Evolutionary conservation across 2,329 filamentous ascomycete genomes (phyloP).

Genomic region (Colletotrichum ledebouriae): DNA sequence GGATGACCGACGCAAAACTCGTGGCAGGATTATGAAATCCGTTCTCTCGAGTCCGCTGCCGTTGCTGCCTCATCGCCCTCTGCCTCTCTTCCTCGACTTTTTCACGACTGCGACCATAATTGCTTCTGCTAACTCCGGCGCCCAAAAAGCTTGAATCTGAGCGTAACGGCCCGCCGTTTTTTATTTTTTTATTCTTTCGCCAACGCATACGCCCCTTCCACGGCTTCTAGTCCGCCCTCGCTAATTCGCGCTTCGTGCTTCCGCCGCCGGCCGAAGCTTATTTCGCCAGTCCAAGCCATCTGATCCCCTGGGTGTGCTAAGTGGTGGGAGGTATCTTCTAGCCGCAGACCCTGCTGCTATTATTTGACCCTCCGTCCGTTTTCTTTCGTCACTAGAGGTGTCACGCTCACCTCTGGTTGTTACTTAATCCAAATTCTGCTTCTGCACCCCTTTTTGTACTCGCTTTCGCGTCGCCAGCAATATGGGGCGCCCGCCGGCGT

Average conservation of each 20-base stretch:
- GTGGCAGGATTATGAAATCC: slow-evolving; percentile 36
- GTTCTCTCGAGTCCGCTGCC: slow-evolving; percentile 2
- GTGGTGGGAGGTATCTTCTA: slow-evolving; percentile 23
- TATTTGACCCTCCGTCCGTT: slow-evolving; percentile 29
- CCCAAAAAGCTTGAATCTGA: not conserved
- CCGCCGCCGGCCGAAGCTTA: slow-evolving; percentile 39
- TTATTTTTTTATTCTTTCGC: not conserved
- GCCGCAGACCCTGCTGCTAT: slow-evolving; percentile 21
- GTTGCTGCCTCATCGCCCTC: not conserved
- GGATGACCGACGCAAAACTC: slow-evolving; percentile 38
- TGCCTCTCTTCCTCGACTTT: not conserved
- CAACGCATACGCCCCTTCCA: not conserved
- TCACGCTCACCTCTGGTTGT: slow-evolving; percentile 25
- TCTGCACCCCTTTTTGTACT: slow-evolving; percentile 6
- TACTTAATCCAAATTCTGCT: slow-evolving; percentile 14
- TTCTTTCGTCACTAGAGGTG: slow-evolving; percentile 14
- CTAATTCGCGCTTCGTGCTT: slow-evolving; percentile 31
- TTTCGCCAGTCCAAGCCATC: slow-evolving; percentile 35
- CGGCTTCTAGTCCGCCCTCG: slow-evolving; percentile 22
- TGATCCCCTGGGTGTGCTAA: slow-evolving; percentile 12
- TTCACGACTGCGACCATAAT: not conserved
- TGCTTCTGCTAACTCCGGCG: not conserved
- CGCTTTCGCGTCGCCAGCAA: slow-evolving; percentile 38
- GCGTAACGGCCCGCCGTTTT: not conserved
- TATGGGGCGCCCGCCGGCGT: slow-evolving; percentile 59